Evolutionary conservation across 768 basidiomycete species (phyloP).

Genomic region (Suillus discolor): DNA sequence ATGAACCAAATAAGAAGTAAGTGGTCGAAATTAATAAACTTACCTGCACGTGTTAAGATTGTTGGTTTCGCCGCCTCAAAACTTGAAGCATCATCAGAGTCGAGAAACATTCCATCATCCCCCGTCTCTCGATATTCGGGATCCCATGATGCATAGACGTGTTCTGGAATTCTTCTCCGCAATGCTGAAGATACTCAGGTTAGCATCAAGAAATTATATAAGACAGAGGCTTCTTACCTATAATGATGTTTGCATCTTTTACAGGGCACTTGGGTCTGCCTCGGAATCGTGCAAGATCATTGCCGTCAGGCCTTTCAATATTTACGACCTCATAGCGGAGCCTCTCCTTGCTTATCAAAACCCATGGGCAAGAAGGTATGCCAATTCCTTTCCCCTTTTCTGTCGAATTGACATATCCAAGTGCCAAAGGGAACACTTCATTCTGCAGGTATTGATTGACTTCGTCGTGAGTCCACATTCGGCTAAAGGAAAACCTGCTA

Average conservation of each 20-base stretch:
- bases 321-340: neutral
- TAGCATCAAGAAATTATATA: neutral
- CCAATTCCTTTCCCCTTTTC: slow-evolving; percentile 5
- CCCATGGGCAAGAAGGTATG: neutral
- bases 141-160: slow-evolving; percentile 9
- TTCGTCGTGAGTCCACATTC: neutral
- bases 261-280: slow-evolving; percentile 4
- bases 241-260: neutral
- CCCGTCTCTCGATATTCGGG: neutral
- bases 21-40: neutral
- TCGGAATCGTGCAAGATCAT: slow-evolving; percentile 3
- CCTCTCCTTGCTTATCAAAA: slow-evolving; percentile 11
- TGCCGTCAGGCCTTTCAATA: neutral
- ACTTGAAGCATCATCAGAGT: neutral
- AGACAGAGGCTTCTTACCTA: slow-evolving; percentile 3
- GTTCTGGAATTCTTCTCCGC: neutral
- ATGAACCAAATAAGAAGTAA: neutral
- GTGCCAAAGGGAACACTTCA: neutral
- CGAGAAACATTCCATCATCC: neutral
- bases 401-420: neutral
- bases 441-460: neutral
- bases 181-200: neutral
- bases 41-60: neutral
- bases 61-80: neutral
- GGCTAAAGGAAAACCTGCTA: neutral